phyloP scores from a whole-genome alignment of 2,329 filamentous ascomycete species.

The Leptographium galeiforme region DNA sequence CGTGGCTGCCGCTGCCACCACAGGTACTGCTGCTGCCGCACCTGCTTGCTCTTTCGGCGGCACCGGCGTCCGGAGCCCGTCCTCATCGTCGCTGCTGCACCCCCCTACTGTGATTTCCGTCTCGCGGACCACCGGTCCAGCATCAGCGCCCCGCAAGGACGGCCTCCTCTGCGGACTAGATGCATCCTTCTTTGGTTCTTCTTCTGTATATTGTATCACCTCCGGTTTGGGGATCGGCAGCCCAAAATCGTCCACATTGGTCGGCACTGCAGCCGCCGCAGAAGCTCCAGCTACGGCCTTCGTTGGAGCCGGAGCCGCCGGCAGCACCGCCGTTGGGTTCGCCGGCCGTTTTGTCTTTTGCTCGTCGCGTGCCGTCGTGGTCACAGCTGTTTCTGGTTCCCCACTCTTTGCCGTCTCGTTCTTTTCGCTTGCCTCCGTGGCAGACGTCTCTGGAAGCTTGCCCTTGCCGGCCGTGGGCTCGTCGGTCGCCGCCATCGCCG shows the following conservation, averaged over 20 bases:
- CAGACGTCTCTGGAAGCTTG: background rate
- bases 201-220: conserved; percentile 18
- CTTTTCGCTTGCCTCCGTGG: background rate
- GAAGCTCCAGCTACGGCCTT: too few species aligned
- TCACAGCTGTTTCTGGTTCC: background rate
- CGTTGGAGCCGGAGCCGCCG: too few species aligned
- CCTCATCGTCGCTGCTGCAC: background rate
- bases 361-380: too few species aligned
- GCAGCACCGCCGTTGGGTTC: too few species aligned
- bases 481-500: conserved; percentile 7
- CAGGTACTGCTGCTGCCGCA: background rate
- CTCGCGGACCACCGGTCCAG: background rate
- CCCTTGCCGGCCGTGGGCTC: conserved; percentile 1
- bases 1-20: too few species aligned
- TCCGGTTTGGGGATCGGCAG: conserved; percentile 42
- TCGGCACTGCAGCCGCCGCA: background rate
- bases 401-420: background rate
- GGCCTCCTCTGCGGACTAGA: conserved; percentile 6
- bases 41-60: conserved; percentile 10
- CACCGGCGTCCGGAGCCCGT: conserved; percentile 15
- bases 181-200: background rate
- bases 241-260: conserved; percentile 57
- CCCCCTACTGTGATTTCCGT: background rate
- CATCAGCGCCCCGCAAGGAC: conserved; percentile 6
- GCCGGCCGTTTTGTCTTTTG: too few species aligned